Evolutionary conservation across 306 rosid genomes (phyloP), one percentile per base, ranked within the genome.

Genomic region (Arachis hypogaea): DNA sequence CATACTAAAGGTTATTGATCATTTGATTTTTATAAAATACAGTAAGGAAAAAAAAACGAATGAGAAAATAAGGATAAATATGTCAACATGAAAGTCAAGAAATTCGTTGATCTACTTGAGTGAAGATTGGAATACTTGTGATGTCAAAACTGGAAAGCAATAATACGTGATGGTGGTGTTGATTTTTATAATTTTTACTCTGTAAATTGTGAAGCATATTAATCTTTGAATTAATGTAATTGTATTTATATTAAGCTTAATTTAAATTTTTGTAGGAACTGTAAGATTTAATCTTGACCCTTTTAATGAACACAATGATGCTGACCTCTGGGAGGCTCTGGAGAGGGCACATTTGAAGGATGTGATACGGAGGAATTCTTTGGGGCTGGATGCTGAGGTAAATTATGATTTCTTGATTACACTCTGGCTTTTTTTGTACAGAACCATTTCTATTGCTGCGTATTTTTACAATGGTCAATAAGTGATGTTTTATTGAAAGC

Each of bases 291-390:
- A 94, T 77, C 94, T 94, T 16, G 97, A 94, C 81, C 96, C 98
- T 36, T 94, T 94, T 59, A 59, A 63, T 64, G 97, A 91, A 63
- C 94, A 94, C 72, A 88, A 81, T 68, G 97, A 91, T 80, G 86
- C 96, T 89, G 94, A 94, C 78, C 90, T 91, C 65, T 94, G 98
- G 98, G 96, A 91, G 85, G 94, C 96, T 61, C 76, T 94, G 50
- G 94, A 94, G 84, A 86, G 95, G 79, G 96, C 97, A 58, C 89
- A 91, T 84, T 84, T 91, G 58, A 94, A 89, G 85, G 98, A 89
- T 75, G 96, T 88, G 11, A 83, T 91, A 64, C 79, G 88, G 57
- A 86, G 94, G 80, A 89, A 81, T 77, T 85, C 96, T 47, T 76
- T 91, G 54, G 97, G 98, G 63, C 85, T 94, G 59, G 96, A 94